Conservation (phyloP, 176 grass and related monocot species). For the Bolboschoenus planiculmis region DNA sequence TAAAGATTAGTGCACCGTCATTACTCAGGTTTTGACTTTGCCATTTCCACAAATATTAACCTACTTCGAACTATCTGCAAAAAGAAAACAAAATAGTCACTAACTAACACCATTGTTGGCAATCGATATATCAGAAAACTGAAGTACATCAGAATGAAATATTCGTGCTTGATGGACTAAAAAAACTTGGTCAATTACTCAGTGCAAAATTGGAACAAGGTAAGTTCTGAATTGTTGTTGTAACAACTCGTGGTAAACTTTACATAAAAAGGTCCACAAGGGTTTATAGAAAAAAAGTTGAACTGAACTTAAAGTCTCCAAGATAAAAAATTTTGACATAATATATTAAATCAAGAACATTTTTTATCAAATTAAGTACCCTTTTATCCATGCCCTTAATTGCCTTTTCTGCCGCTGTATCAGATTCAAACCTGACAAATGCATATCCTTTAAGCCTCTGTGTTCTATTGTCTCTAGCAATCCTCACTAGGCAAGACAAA, state of each 20-base stretch:
- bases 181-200: not conserved
- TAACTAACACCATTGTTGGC: too few species aligned
- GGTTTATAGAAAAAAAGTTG: not conserved
- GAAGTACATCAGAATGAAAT: not conserved
- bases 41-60: conserved; percentile 18
- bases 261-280: not conserved
- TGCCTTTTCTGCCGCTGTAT: conserved; percentile 13
- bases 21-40: not conserved
- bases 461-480: conserved; percentile 26
- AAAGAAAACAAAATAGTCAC: not conserved
- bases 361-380: conserved; percentile 11
- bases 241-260: not conserved
- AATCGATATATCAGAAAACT: not conserved
- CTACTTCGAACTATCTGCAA: conserved; percentile 16
- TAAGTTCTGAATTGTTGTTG: not conserved
- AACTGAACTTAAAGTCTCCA: not conserved
- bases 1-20: not conserved
- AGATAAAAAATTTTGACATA: not conserved
- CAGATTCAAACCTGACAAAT: conserved; percentile 25
- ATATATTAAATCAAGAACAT: not conserved
- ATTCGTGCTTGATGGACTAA: not conserved
- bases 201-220: not conserved
- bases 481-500: conserved; percentile 13
- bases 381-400: conserved; percentile 33
- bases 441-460: conserved; percentile 24